Evolutionary conservation across 305 asterid species (phyloP), one percentile per base, ranked within the genome.

Genomic region (Striga hermonthica): DNA sequence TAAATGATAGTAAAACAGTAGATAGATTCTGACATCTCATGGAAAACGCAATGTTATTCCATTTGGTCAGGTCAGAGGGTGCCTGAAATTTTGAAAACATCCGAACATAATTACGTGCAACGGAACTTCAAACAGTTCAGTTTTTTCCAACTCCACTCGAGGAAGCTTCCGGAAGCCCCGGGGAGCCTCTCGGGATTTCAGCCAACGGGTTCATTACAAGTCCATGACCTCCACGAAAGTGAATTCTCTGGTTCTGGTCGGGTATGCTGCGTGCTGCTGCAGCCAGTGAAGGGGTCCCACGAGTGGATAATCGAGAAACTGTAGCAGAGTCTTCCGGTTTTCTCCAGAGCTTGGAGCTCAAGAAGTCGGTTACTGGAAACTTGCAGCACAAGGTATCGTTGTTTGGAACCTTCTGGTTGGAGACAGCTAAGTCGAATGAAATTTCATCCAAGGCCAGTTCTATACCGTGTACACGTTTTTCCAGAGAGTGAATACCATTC

Each of bases 381-480:
- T 76, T 81, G 82, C 90, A 87, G 72, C 97, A 90, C 60, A 55
- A 38, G 16, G 84, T 76, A 66, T 78, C 71, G 12, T 72, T 75
- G 60, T 64, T 76, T 36, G 94, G 74, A 83, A 81, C 75, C 67
- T 76, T 78, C 65, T 87, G 78, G 1, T 75, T 78, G 47, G 93
- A 80, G 75, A 78, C 70, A 22, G 94, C 87, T 75, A 90, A 72
- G 79, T 90, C 97, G 9, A 66, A 80, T n/a, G 97, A 90, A 68
- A 90, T 90, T 55, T 86, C 95, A 75, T 90, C 97, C 69, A 90
- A 44, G 43, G 90, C 86, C 67, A 87, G 70, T 72, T 90, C 95
- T 60, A 90, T 70, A 66, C 95, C 95, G 44, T 74, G 92, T 10
- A 90, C 96, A 41, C 92, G 92, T 7, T 89, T 79, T 80, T 87